Base-by-base conservation (phyloP, 139 green algal genomes). In the Picochlorum sp. region DNA sequence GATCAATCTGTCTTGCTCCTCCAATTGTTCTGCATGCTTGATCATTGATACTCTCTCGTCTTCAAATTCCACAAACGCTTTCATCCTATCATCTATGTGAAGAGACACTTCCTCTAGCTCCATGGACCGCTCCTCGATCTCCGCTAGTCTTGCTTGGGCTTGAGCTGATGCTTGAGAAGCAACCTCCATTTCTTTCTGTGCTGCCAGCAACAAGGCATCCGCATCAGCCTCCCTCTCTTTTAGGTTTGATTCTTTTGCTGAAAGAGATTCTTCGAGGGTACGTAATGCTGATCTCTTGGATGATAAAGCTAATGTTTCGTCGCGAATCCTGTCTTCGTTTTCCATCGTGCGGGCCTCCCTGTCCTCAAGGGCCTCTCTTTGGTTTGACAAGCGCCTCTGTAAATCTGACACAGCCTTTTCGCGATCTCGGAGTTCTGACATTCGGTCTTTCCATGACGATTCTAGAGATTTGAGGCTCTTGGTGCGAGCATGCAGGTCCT, bases 321-420 rank as follows among this genome's bases (percentile, higher is more conserved):
- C 67, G n/a, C 49, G 13, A 30, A 75, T 18, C 9, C 50, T 54
- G 0, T 31, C 23, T 13, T 77, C 71, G 4, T 54, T 38, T 57
- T 77, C 71, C 13, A 21, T 15, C 49, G 77, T 21, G 18, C 47
- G 41, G 0, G 45, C 57, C 37, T 76, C 70, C 15, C 45, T 30
- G 7, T 70, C 45, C 52, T 76, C 70, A 47, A 70, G 31, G 7
- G 45, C 57, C 45, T 76, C 52, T 28, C 52, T 28, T 45, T 76
- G 55, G 8, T 54, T 57, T 50, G 58, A 47, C n/a, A 57, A 21
- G 15, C 21, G n/a, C 18, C 71, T 62, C 50, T 71, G 21, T 16
- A 59, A 23, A 38, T 72, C 70, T 11, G 47, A 16, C 10, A 54
- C 64, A 2, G 44, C 45, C 45, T 63, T 38, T 20, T 52, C 63